Percentiles rank a stretch among this genome's conserved stretches.
phyloP scores from a whole-genome alignment of 192 early-diverging fungal genomes.

The Linnemannia schmuckeri region DNA sequence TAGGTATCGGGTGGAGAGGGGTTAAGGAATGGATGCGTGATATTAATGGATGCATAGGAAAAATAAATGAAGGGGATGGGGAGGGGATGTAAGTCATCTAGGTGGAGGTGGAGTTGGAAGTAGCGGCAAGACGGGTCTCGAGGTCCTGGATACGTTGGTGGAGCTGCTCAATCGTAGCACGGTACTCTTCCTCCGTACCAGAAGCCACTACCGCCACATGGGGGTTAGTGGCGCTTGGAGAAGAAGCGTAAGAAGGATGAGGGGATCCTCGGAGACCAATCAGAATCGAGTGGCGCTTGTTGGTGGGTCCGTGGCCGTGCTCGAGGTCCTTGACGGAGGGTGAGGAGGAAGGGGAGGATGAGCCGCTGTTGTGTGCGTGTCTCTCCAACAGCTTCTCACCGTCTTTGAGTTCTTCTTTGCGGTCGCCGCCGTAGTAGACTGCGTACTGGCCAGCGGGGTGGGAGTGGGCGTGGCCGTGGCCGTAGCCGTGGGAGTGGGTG shows the following conservation, averaged over 20 bases:
- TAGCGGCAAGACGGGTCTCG: slow-evolving; percentile 22
- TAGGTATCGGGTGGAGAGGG: no score
- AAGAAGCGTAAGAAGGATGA: background rate
- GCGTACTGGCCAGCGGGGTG: slow-evolving; percentile 23
- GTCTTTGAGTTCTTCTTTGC: slow-evolving; percentile 15
- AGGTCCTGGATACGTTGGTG: slow-evolving; percentile 31
- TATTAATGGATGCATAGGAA: no score
- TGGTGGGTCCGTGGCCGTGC: background rate
- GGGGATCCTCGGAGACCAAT: slow-evolving; percentile 21
- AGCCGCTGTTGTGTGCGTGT: background rate
- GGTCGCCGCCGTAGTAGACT: slow-evolving; percentile 46
- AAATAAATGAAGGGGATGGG: no score
- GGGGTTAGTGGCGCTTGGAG: background rate
- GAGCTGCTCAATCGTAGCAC: slow-evolving; percentile 28
- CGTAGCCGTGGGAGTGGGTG: background rate
- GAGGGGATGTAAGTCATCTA: no score
- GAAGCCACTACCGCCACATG: background rate
- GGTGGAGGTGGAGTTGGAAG: background rate
- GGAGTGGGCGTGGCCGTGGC: background rate
- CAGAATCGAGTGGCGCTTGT: slow-evolving; percentile 1
- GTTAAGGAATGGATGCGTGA: no score
- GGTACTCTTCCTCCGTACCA: slow-evolving; percentile 18
- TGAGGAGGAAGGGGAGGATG: no score
- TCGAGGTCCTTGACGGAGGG: background rate
- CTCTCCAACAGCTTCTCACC: slow-evolving; percentile 18